Base-by-base conservation (phyloP, 148 eudicot genomes). In the Mesembryanthemum crystallinum region DNA sequence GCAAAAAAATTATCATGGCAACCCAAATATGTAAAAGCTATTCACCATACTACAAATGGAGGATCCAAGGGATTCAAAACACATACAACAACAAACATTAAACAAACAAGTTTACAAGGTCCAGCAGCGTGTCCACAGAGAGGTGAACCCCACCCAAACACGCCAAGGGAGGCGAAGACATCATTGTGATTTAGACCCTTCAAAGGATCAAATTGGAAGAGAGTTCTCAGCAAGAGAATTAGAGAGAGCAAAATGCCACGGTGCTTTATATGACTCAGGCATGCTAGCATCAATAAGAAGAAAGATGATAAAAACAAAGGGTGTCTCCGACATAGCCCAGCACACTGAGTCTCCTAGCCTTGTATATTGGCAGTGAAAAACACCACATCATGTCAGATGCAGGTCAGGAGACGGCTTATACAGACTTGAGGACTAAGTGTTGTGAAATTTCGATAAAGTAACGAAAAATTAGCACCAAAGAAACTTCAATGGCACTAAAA, bases 171-270 rank as follows among this genome's bases (percentile, higher is more conserved):
- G 21, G 43, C n/a, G 24, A 33, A 64, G 24, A 33, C 32, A 24
- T 20, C 67, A 32, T 33, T 21, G 17, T 15, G 57, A 64, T 33
- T 60, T 24, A 60, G 33, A 13, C 8, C 39, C 17, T 52, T 32
- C 8, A 32, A 32, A 64, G 2, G 21, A 64, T 30, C 67, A 64
- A 18, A 30, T 17, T 30, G n/a, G 32, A 67, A 0, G 54, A 23
- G 49, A 43, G 71, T 49, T 43, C 15, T 43, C 71, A 64, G 54
- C 21, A 67, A 67, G 8, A n/a, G 52, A n/a, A 67, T 67, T 54
- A 43, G 21, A 32, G 49, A 33, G 43, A n/a, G 10, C 18, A 37
- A n/a, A 35, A 7, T 35, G 69, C 21, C 69, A 37, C 15, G 9
- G 49, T 37, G n/a, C 8, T 42, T 39, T 67, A 39, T 12, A 67